Percentiles rank a stretch among this genome's conserved stretches.
These are phyloP conservation scores for Trifolium repens DNA, from an alignment of 306 rosid species.

Conservation along the genomic window DNA sequence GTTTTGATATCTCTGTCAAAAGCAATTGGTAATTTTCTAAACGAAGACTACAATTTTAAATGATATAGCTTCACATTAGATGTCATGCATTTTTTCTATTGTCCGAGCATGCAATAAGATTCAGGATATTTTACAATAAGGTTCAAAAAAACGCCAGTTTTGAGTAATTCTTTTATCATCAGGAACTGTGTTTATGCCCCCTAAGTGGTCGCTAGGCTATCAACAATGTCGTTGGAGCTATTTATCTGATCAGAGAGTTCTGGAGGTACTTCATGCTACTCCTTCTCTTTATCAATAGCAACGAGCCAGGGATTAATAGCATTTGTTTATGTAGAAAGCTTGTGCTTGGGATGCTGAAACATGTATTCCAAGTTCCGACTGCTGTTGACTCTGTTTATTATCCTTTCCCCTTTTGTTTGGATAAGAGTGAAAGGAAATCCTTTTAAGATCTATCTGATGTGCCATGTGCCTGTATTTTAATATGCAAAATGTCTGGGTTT, in stretches of 20 bases:
- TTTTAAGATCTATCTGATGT: conserved; percentile 19
- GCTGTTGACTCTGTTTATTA: neutral
- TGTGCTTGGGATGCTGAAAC: conserved; percentile 35
- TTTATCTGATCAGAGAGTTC: conserved; percentile 71
- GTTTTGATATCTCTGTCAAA: conserved; percentile 77
- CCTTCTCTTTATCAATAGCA: conserved; percentile 6
- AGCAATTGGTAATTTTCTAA: conserved; percentile 73
- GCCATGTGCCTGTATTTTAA: neutral
- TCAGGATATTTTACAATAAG: conserved; percentile 8
- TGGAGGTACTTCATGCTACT: conserved; percentile 59
- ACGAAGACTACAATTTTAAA: neutral
- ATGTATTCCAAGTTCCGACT: conserved; percentile 14
- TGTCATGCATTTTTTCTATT: neutral
- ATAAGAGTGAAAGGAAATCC: conserved; percentile 1
- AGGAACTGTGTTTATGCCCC: conserved; percentile 92
- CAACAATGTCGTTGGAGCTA: conserved; percentile 96
- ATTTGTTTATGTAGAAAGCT: conserved; percentile 16
- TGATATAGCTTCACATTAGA: conserved; percentile 16
- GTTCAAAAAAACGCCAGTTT: conserved; percentile 14
- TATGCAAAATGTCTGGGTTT: conserved; percentile 5
- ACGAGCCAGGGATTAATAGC: conserved; percentile 31
- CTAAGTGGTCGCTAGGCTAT: conserved; percentile 95
- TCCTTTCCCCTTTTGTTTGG: conserved; percentile 1
- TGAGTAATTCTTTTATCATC: conserved; percentile 31
- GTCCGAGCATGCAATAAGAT: neutral